Evolutionary conservation across 2,329 filamentous ascomycete genomes (phyloP).

Genomic region (Gliomastix tumulicola): DNA sequence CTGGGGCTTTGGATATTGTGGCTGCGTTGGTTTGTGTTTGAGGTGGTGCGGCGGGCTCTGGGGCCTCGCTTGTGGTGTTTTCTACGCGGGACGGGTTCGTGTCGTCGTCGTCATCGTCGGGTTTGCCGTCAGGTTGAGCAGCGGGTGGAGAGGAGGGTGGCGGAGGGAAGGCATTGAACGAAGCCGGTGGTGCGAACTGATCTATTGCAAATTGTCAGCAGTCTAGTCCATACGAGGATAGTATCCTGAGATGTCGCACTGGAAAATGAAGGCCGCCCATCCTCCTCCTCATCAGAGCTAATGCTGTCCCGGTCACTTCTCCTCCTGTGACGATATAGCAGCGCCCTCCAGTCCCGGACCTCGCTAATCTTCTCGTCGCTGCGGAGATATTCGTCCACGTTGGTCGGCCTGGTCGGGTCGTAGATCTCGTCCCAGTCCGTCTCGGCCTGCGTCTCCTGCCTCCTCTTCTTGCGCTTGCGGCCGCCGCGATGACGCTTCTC

Average conservation of each 20-base stretch:
- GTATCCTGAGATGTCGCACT: too few relatives aligned
- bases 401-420: constrained; percentile 75
- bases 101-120: constrained; percentile 64
- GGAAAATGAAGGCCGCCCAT: too few relatives aligned
- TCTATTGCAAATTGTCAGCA: constrained; percentile 26
- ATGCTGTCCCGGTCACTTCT: constrained; percentile 26
- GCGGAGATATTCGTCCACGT: constrained; percentile 74
- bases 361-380: constrained; percentile 80
- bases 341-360: constrained; percentile 76
- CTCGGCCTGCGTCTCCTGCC: constrained; percentile 48
- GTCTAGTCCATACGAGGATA: too few relatives aligned
- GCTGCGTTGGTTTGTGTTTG: constrained; percentile 30
- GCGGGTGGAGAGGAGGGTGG: constrained; percentile 40
- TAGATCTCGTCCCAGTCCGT: constrained; percentile 92
- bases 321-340: constrained; percentile 64
- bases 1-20: constrained; percentile 70
- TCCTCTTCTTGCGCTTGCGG: constrained; percentile 68
- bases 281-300: constrained; percentile 26
- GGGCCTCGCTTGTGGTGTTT: constrained; percentile 16
- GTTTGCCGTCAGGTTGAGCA: constrained; percentile 47
- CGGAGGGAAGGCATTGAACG: constrained; percentile 51
- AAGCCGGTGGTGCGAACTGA: constrained; percentile 53
- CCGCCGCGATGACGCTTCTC: constrained; percentile 71
- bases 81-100: constrained; percentile 52
- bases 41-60: constrained; percentile 20